Conservation (phyloP, 495 filamentous ascomycete species). For the Bryoglossum gracile region DNA sequence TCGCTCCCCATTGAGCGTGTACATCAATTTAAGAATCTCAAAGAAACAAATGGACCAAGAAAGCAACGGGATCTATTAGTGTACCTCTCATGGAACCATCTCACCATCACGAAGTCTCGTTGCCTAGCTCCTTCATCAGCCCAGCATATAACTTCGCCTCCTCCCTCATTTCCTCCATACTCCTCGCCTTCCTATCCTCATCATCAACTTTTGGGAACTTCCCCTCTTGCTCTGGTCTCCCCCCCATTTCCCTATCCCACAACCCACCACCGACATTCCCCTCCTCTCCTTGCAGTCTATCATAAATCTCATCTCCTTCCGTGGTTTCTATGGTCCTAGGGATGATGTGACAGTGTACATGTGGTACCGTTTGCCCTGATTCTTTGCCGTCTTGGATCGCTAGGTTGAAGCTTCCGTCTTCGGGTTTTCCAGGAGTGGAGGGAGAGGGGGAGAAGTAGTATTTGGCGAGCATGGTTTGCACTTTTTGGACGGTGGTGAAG, state of each 20-base stretch:
- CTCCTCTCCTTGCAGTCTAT: conserved; percentile 73
- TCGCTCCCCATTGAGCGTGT: too few species aligned
- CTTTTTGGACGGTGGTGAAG: conserved; percentile 73
- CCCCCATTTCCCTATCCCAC: conserved; percentile 34
- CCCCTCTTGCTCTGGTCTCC: conserved; percentile 36
- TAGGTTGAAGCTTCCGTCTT: conserved; percentile 68
- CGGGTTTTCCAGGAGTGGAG: conserved; percentile 5
- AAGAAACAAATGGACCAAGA: too few species aligned
- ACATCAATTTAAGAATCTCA: too few species aligned
- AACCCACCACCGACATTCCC: conserved; percentile 68
- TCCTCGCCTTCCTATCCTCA: conserved; percentile 57
- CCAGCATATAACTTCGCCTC: conserved; percentile 63
- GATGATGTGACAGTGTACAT: conserved; percentile 93
- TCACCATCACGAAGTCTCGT: too few species aligned
- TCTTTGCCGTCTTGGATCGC: conserved; percentile 85
- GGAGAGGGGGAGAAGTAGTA: conserved; percentile 46
- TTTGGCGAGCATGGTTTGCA: conserved; percentile 69
- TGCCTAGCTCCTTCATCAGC: too few species aligned
- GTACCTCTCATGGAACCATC: too few species aligned
- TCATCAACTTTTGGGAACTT: conserved; percentile 55
- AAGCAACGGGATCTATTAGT: too few species aligned
- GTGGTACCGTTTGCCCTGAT: conserved; percentile 82
- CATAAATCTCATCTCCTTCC: conserved; percentile 60
- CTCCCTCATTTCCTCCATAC: conserved; percentile 65
- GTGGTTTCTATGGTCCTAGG: conserved; percentile 53